Evolutionary conservation across 129 eudicot species (phyloP).

Genomic region (Sambucus nigra): DNA sequence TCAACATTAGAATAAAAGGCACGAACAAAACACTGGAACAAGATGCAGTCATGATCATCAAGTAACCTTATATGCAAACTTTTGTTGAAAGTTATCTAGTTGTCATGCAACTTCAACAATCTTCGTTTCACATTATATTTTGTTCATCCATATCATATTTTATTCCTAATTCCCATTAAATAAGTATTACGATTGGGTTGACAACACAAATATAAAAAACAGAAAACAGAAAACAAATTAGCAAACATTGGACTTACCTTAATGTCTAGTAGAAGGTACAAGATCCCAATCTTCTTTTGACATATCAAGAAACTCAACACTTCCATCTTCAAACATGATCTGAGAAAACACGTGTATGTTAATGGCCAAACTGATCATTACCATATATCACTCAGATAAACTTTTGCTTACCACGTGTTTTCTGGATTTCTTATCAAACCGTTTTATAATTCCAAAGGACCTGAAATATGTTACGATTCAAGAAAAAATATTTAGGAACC

Average conservation of each 20-base stretch:
- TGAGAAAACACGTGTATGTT: conserved; percentile 11
- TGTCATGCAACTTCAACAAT: no score
- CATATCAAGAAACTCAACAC: conserved; percentile 60
- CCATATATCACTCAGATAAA: not conserved
- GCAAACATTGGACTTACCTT: conserved; percentile 12
- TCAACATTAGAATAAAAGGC: no score
- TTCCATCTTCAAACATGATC: conserved; percentile 88
- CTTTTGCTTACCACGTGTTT: conserved; percentile 59
- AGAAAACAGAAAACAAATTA: not conserved
- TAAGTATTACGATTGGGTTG: not conserved
- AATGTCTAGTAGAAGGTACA: conserved; percentile 34
- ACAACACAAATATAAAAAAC: not conserved
- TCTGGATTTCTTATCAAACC: conserved; percentile 47
- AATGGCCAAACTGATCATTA: conserved; percentile 11
- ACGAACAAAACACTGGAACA: no score
- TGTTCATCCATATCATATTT: no score
- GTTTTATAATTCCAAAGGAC: conserved; percentile 63
- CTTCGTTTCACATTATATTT: no score
- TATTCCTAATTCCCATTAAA: no score
- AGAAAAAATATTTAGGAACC: not conserved
- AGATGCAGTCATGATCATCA: no score
- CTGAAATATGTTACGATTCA: conserved; percentile 24
- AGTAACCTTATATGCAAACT: no score
- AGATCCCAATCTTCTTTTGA: conserved; percentile 75
- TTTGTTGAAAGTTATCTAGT: no score